Evolutionary conservation across 495 filamentous ascomycete species (phyloP).

Genomic region (Cercophora newfieldiana): DNA sequence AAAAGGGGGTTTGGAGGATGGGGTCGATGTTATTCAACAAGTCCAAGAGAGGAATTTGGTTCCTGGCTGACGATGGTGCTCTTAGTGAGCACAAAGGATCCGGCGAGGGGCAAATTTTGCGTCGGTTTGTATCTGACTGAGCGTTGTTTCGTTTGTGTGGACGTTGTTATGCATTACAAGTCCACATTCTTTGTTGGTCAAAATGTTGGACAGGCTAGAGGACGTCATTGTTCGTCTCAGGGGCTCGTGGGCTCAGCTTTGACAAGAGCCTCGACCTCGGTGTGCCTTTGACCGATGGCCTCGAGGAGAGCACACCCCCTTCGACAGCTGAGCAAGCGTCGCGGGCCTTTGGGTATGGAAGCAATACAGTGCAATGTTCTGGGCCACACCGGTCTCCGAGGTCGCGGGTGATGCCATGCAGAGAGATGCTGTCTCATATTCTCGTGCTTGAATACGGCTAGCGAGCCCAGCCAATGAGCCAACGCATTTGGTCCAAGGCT

Average conservation of each 20-base stretch:
- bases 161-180: neutral
- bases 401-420: neutral
- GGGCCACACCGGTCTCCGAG: neutral
- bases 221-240: neutral
- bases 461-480: neutral
- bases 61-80: neutral
- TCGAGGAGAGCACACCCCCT: too few relatives aligned
- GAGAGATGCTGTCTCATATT: conserved; percentile 1
- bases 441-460: neutral
- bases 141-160: neutral
- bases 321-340: too few relatives aligned
- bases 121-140: neutral
- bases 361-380: too few relatives aligned
- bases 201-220: too few relatives aligned
- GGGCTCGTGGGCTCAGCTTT: neutral
- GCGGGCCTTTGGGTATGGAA: too few relatives aligned
- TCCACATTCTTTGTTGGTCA: neutral
- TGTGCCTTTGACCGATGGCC: too few relatives aligned
- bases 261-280: too few relatives aligned
- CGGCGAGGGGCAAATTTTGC: neutral
- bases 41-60: too few relatives aligned
- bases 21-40: too few relatives aligned
- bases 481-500: neutral
- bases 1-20: too few relatives aligned
- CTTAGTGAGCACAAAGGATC: neutral